Evolutionary conservation across 345 rosid species (phyloP).

Genomic region (Eucalyptus curtisii): DNA sequence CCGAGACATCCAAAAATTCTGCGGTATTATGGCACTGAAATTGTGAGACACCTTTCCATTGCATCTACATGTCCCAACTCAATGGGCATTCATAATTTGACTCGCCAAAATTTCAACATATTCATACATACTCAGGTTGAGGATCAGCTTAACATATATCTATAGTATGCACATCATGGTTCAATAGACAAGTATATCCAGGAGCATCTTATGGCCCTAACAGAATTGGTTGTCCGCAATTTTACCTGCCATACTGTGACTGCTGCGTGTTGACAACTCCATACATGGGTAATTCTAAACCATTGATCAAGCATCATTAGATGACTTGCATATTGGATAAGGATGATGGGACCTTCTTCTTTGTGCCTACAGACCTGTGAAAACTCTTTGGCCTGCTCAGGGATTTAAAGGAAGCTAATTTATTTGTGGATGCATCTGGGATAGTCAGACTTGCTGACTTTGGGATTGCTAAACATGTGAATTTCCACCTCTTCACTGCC

Average conservation of each 20-base stretch:
- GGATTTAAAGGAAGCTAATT: conserved; percentile 90
- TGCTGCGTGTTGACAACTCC: background rate
- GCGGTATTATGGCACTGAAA: background rate
- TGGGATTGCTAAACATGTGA: conserved; percentile 93
- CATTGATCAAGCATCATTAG: background rate
- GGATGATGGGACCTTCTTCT: background rate
- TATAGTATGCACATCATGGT: background rate
- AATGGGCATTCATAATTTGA: background rate
- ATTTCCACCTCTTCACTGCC: background rate
- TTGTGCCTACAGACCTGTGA: background rate
- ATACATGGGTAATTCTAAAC: background rate
- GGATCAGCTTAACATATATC: background rate
- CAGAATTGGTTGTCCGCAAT: background rate
- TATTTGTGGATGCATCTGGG: conserved; percentile 81
- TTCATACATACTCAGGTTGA: background rate
- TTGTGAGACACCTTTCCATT: background rate
- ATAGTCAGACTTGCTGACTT: conserved; percentile 83
- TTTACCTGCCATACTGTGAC: background rate
- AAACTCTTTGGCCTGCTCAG: conserved; percentile 1
- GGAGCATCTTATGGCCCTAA: background rate
- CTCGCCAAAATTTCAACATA: background rate
- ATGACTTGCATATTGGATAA: background rate
- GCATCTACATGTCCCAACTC: background rate
- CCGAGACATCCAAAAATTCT: background rate
- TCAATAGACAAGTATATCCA: background rate